These are phyloP conservation scores for Floccularia luteovirens DNA, from an alignment of 768 basidiomycete genomes.

Conservation along the genomic window DNA sequence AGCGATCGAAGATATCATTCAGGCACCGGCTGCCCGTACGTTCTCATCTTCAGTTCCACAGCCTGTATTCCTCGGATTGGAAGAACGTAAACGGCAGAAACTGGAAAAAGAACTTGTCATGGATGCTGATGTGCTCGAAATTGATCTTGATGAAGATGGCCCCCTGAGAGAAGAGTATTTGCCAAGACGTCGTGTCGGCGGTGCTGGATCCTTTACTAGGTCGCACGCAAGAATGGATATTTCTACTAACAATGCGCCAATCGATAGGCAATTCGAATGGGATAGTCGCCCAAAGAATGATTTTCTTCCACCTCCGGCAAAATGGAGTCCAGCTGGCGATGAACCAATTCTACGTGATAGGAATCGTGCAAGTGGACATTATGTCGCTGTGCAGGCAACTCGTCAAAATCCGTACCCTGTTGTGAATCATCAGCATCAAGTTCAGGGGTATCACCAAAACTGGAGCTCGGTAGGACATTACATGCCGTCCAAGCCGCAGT, in stretches of 20 bases:
- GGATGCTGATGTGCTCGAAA: conserved; percentile 50
- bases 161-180: conserved; percentile 78
- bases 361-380: conserved; percentile 46
- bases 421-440: conserved; percentile 23
- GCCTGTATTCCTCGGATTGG: conserved; percentile 68
- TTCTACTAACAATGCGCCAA: conserved; percentile 6
- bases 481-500: conserved; percentile 27
- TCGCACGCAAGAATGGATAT: conserved; percentile 8
- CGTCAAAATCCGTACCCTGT: conserved; percentile 27
- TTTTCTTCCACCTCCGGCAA: conserved; percentile 71
- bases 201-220: conserved; percentile 16
- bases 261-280: conserved; percentile 4
- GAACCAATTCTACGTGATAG: conserved; percentile 59
- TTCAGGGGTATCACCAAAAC: conserved; percentile 26
- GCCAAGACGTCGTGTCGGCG: conserved; percentile 56
- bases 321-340: conserved; percentile 78
- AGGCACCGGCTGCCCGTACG: conserved; percentile 30
- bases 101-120: conserved; percentile 33
- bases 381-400: conserved; percentile 57
- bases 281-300: too few species aligned
- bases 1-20: conserved; percentile 62
- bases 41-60: conserved; percentile 31
- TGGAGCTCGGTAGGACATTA: conserved; percentile 29
- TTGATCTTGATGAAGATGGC: conserved; percentile 79
- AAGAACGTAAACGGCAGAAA: conserved; percentile 51